These are phyloP conservation scores for Ascobolus immersus DNA, from an alignment of 495 filamentous ascomycete genomes.

Conservation along the genomic window DNA sequence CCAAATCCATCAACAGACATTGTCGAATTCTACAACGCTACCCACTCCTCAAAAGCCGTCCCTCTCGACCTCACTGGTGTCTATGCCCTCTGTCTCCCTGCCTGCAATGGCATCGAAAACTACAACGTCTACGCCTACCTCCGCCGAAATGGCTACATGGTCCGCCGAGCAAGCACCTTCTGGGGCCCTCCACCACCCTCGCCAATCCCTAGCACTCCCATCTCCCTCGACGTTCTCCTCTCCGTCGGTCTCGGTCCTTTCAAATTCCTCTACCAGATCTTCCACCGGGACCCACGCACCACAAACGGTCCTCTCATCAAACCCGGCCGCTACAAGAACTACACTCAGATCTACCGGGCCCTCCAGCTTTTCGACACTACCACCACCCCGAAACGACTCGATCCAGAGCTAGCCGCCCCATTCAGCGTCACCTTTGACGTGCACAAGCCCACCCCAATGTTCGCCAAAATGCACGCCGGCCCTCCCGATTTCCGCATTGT, in stretches of 20 bases:
- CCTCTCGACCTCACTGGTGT: constrained; percentile 77
- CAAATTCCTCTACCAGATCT: constrained; percentile 2
- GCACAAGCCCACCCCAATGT: constrained; percentile 48
- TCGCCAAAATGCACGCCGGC: constrained; percentile 49
- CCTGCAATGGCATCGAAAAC: constrained; percentile 50
- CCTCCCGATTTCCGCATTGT: constrained; percentile 59
- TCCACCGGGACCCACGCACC: constrained; percentile 3
- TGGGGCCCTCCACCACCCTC: constrained; percentile 17
- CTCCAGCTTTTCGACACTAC: constrained; percentile 55
- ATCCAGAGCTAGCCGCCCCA: constrained; percentile 17
- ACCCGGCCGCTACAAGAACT: constrained; percentile 55
- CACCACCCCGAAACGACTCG: constrained; percentile 9
- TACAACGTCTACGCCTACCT: constrained; percentile 56
- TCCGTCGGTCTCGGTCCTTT: constrained; percentile 9
- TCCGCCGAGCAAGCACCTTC: constrained; percentile 38
- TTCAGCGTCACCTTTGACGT: constrained; percentile 51
- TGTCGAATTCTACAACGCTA: no score
- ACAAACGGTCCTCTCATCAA: constrained; percentile 41
- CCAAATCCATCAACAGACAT: no score
- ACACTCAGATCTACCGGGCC: constrained; percentile 50
- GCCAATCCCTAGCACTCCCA: background rate
- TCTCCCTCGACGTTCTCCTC: constrained; percentile 3
- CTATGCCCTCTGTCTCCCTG: constrained; percentile 44
- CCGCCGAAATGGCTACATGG: constrained; percentile 57
- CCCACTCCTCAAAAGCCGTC: no score